These are phyloP conservation scores for Scutellaria minor DNA, from an alignment of 257 asterid species.

Conservation along the genomic window DNA sequence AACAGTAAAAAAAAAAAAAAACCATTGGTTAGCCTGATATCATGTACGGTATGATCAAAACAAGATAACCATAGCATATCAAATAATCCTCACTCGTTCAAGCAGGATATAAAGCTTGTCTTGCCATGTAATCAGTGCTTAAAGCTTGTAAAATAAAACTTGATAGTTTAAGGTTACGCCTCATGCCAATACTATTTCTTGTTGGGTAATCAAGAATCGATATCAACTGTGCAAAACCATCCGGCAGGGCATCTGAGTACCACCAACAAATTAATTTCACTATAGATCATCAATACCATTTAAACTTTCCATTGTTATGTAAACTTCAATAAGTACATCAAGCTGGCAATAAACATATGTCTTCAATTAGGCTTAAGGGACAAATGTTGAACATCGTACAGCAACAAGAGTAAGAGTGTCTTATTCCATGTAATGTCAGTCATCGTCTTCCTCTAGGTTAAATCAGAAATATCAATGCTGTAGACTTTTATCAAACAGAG, in stretches of 20 bases:
- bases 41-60: constrained; percentile 2
- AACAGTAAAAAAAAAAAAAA: neutral
- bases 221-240: constrained; percentile 15
- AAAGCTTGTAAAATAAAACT: constrained; percentile 14
- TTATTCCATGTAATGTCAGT: too few species aligned
- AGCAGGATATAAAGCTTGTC: constrained; percentile 22
- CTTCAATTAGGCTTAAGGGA: neutral
- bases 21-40: neutral
- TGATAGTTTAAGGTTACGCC: constrained; percentile 21
- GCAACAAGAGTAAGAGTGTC: too few species aligned
- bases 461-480: too few species aligned
- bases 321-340: constrained; percentile 13
- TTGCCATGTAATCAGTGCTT: constrained; percentile 23
- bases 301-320: neutral
- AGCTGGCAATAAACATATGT: constrained; percentile 15
- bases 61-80: constrained; percentile 13
- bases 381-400: too few species aligned
- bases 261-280: neutral
- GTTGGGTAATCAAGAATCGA: constrained; percentile 3
- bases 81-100: constrained; percentile 24
- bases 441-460: too few species aligned
- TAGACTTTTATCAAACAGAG: too few species aligned
- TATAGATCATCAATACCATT: neutral
- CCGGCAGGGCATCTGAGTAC: neutral
- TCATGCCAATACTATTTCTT: constrained; percentile 22